Evolutionary conservation across 192 early-diverging fungal genomes (phyloP).

Genomic region (Coemansia sp.): DNA sequence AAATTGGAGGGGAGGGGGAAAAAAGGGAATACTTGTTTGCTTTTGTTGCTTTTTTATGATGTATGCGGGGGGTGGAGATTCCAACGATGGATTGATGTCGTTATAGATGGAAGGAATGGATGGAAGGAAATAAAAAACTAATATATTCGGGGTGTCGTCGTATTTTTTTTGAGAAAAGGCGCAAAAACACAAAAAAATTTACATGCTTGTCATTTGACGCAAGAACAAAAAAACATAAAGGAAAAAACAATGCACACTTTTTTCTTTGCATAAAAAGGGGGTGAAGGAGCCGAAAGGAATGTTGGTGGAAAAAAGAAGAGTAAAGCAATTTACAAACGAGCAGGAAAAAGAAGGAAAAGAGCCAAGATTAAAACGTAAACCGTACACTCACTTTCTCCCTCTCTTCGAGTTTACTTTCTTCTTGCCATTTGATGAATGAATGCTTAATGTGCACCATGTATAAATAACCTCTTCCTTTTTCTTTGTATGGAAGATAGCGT

Average conservation of each 20-base stretch:
- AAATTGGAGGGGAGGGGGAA: not conserved
- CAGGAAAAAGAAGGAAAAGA: too few relatives aligned
- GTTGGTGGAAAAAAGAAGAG: too few relatives aligned
- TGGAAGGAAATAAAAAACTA: not conserved
- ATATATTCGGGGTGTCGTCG: not conserved
- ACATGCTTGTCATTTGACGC: constrained; percentile 1
- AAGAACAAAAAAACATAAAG: too few relatives aligned
- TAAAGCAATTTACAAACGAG: too few relatives aligned
- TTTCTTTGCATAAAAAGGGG: not conserved
- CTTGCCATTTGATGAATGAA: too few relatives aligned
- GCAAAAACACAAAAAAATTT: not conserved
- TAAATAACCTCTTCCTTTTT: too few relatives aligned
- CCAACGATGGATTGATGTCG: not conserved
- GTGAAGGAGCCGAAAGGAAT: too few relatives aligned
- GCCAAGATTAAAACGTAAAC: too few relatives aligned
- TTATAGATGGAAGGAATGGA: constrained; percentile 8
- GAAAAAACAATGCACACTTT: not conserved
- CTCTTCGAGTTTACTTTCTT: too few relatives aligned
- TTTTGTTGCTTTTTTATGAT: not conserved
- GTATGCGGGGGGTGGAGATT: not conserved
- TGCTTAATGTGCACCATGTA: too few relatives aligned
- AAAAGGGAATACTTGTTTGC: not conserved
- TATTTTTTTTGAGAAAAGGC: not conserved
- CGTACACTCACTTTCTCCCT: too few relatives aligned
- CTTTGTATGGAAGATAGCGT: too few relatives aligned